phyloP scores from a whole-genome alignment of 108 stramenopile genomes.

The Aurantiochytrium sp. region DNA sequence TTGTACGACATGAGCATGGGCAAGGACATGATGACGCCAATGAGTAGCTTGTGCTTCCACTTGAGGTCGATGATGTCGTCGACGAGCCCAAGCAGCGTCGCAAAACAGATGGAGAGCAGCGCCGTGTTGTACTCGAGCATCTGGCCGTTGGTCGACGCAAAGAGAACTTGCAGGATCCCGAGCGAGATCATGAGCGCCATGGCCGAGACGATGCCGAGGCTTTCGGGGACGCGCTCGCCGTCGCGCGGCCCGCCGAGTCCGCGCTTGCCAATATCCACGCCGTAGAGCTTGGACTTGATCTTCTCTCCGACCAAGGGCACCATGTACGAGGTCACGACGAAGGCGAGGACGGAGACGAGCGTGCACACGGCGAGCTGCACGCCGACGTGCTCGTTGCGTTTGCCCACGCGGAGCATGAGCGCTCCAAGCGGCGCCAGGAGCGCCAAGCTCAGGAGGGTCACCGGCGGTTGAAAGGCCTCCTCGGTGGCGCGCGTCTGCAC shows the following conservation, averaged over 20 bases:
- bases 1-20: conserved; percentile 86
- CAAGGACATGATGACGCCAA: conserved; percentile 87
- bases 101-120: conserved; percentile 87
- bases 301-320: neutral
- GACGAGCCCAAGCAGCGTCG: conserved; percentile 90
- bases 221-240: neutral
- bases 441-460: neutral
- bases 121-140: conserved; percentile 61
- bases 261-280: conserved; percentile 28
- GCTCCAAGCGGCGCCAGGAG: neutral
- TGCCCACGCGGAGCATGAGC: neutral
- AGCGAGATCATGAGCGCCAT: conserved; percentile 1
- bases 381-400: neutral
- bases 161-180: conserved; percentile 9
- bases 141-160: neutral
- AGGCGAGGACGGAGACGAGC: neutral
- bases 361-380: neutral
- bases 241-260: conserved; percentile 9
- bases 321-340: neutral
- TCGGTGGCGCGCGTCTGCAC: neutral
- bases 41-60: conserved; percentile 90
- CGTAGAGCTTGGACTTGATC: neutral
- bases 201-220: neutral
- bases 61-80: conserved; percentile 95
- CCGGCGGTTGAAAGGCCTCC: neutral